A percentile compares a stretch with the other conserved stretches of the same genome.
Conservation (phyloP, 2,329 filamentous ascomycete genomes). For the Stachybotrys echinatus region DNA sequence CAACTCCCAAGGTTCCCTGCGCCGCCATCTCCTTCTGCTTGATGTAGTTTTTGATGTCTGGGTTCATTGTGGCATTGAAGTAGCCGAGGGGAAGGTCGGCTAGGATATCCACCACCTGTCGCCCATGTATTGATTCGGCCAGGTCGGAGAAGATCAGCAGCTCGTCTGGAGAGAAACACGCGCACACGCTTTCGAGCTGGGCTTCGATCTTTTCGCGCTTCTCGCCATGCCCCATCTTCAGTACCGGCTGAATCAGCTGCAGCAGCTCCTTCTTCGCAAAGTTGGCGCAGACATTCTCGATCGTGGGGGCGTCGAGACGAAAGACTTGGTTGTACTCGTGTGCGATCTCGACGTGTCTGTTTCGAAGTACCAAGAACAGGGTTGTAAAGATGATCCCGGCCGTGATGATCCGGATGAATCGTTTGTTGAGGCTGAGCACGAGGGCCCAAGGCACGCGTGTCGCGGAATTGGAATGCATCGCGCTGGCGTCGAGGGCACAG, state of each 20-base stretch:
- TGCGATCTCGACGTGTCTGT: conserved; percentile 5
- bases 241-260: conserved; percentile 22
- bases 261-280: conserved; percentile 24
- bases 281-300: conserved; percentile 21
- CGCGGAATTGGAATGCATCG: neutral
- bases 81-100: conserved; percentile 36
- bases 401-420: conserved; percentile 22
- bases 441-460: conserved; percentile 10
- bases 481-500: neutral
- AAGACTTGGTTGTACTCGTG: neutral
- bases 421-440: conserved; percentile 23
- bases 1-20: conserved; percentile 25
- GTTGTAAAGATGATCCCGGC: conserved; percentile 13
- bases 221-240: conserved; percentile 27
- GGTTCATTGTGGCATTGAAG: conserved; percentile 23
- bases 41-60: conserved; percentile 32
- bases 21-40: conserved; percentile 29
- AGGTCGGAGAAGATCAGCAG: conserved; percentile 48
- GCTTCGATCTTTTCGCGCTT: conserved; percentile 23
- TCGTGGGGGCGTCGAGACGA: conserved; percentile 1
- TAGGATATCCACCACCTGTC: conserved; percentile 38
- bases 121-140: conserved; percentile 37
- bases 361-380: conserved; percentile 17
- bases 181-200: conserved; percentile 46
- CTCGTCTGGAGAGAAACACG: conserved; percentile 36